Evolutionary conservation across 805 yeast species (phyloP).

Genomic region (Clavispora vitiphila): DNA sequence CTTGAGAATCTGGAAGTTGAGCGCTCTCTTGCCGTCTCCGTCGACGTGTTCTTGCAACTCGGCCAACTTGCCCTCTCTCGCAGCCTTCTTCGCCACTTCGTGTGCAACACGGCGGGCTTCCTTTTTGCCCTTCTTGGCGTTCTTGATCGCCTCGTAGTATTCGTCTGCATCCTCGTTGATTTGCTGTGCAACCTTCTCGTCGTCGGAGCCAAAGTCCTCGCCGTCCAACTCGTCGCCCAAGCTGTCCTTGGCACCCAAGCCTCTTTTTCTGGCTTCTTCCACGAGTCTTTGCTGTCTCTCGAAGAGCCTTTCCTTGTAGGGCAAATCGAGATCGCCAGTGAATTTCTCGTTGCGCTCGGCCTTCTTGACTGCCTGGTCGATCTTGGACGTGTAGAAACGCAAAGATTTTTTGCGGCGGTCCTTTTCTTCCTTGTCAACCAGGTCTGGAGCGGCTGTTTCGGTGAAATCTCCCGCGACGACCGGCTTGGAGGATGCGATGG

Average conservation of each 20-base stretch:
- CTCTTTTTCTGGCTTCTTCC: slow-evolving; percentile 87
- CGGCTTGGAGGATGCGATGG: slow-evolving; percentile 31
- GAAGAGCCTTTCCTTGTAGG: slow-evolving; percentile 83
- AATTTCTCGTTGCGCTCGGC: slow-evolving; percentile 43
- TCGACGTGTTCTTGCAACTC: slow-evolving; percentile 66
- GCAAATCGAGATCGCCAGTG: slow-evolving; percentile 85
- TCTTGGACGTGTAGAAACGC: slow-evolving; percentile 94
- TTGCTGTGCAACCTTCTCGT: slow-evolving; percentile 37
- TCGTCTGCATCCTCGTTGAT: slow-evolving; percentile 45
- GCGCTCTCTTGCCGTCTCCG: slow-evolving; percentile 86
- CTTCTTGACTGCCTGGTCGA: slow-evolving; percentile 75
- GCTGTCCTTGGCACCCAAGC: slow-evolving; percentile 42
- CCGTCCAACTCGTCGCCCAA: slow-evolving; percentile 56
- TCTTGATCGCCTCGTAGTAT: slow-evolving; percentile 54
- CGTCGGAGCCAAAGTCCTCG: slow-evolving; percentile 45
- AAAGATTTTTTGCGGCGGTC: slow-evolving; percentile 71
- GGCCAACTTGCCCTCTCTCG: slow-evolving; percentile 76
- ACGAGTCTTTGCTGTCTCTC: slow-evolving; percentile 84
- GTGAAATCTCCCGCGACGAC: slow-evolving; percentile 46
- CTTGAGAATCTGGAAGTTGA: slow-evolving; percentile 90
- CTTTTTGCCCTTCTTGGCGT: slow-evolving; percentile 44
- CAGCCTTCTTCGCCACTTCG: slow-evolving; percentile 66
- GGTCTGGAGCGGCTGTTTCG: slow-evolving; percentile 66
- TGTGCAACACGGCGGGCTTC: slow-evolving; percentile 59
- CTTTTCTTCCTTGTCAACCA: slow-evolving; percentile 83